These are phyloP conservation scores for Purpureocillium takamizusanense DNA, from an alignment of 2,329 filamentous ascomycete genomes.

Conservation along the genomic window DNA sequence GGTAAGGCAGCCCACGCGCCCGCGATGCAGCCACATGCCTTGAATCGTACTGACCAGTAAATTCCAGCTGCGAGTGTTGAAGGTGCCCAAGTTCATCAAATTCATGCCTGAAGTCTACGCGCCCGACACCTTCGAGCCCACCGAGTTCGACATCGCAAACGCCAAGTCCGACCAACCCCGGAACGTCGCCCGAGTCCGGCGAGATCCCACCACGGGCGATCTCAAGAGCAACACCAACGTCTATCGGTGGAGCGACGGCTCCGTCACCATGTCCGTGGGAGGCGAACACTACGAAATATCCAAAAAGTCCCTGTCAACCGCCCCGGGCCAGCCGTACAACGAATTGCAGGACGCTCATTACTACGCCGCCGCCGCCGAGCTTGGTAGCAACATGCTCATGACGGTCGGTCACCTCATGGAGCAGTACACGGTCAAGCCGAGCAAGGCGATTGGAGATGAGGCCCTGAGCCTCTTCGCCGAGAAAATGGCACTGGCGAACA, in stretches of 20 bases:
- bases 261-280: constrained; percentile 65
- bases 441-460: constrained; percentile 59
- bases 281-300: constrained; percentile 68
- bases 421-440: constrained; percentile 59
- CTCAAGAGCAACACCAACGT: constrained; percentile 69
- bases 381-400: constrained; percentile 58
- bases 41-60: neutral
- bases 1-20: constrained; percentile 34
- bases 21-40: neutral
- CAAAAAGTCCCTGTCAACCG: constrained; percentile 59
- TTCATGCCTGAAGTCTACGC: constrained; percentile 61
- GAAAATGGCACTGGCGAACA: constrained; percentile 55
- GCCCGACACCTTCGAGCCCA: constrained; percentile 55
- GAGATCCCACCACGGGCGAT: constrained; percentile 54
- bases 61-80: constrained; percentile 56
- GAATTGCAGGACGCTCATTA: constrained; percentile 64
- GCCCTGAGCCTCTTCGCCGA: constrained; percentile 61
- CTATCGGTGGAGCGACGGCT: constrained; percentile 72
- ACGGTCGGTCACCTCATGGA: constrained; percentile 70
- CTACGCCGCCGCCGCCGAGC: constrained; percentile 64
- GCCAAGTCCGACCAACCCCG: constrained; percentile 46
- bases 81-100: constrained; percentile 63
- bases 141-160: constrained; percentile 44
- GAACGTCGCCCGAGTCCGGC: constrained; percentile 61
- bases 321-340: constrained; percentile 49